These are phyloP conservation scores for Craterostigma plantagineum DNA, from an alignment of 257 asterid species.

Conservation along the genomic window DNA sequence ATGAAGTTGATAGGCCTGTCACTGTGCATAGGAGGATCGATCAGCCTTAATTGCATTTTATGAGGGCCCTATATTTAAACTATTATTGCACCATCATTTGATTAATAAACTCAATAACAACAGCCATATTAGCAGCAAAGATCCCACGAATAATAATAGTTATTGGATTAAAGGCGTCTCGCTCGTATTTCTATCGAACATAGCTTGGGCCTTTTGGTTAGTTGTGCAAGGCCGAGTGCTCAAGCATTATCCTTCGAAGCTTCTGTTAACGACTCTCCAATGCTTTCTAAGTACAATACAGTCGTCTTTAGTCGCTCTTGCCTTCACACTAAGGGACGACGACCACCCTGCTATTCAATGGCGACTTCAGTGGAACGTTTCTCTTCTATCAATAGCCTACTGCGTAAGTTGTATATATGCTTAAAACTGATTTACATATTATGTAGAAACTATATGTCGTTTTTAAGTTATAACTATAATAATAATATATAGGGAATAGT, in stretches of 20 bases:
- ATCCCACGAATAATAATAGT: conserved; percentile 21
- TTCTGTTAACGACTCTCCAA: conserved; percentile 43
- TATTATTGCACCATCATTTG: conserved; percentile 39
- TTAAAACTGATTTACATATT: background rate
- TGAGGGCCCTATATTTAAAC: conserved; percentile 41
- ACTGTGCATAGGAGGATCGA: conserved; percentile 61
- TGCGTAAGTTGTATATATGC: conserved; percentile 32
- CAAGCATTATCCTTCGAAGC: conserved; percentile 55
- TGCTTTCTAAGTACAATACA: conserved; percentile 56
- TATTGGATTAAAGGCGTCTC: conserved; percentile 72
- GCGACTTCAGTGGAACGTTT: conserved; percentile 54
- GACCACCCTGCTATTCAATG: conserved; percentile 40
- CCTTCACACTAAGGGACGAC: conserved; percentile 35
- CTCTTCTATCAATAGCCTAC: conserved; percentile 43
- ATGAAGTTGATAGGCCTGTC: conserved; percentile 42
- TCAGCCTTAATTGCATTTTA: conserved; percentile 53
- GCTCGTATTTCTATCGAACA: conserved; percentile 40
- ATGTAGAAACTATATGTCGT: background rate
- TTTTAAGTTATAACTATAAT: background rate
- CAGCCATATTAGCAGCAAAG: conserved; percentile 8
- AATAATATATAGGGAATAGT: conserved; percentile 33
- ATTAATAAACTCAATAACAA: conserved; percentile 15
- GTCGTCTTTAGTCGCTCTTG: conserved; percentile 38
- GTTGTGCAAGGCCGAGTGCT: conserved; percentile 52
- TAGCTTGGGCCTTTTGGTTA: conserved; percentile 64